These are phyloP conservation scores for Aspergillus novofumigatus DNA, from an alignment of 2,329 filamentous ascomycete genomes.

Conservation along the genomic window DNA sequence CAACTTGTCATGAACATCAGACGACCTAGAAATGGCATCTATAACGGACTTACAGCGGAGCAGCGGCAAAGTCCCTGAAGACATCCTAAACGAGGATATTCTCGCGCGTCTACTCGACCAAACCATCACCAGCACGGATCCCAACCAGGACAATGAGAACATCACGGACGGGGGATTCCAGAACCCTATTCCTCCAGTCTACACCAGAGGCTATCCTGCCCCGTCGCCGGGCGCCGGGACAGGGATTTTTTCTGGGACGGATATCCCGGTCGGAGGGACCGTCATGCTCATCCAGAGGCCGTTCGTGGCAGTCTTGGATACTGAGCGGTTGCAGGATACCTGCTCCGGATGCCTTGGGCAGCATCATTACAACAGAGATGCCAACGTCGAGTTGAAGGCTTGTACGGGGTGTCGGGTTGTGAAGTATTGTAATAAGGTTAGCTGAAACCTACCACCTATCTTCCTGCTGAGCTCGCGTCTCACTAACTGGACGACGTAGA, in stretches of 20 bases:
- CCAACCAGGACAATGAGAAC: background rate
- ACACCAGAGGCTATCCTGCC: conserved; percentile 21
- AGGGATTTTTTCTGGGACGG: conserved; percentile 51
- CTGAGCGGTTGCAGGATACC: conserved; percentile 47
- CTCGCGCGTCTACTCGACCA: background rate
- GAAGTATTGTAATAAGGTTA: conserved; percentile 58
- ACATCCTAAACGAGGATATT: background rate
- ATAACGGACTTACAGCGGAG: background rate
- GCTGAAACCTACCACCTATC: conserved; percentile 13
- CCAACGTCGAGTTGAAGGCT: conserved; percentile 39
- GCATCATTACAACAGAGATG: conserved; percentile 19
- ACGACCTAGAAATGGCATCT: conserved; percentile 16
- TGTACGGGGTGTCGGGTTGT: conserved; percentile 57
- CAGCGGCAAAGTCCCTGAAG: background rate
- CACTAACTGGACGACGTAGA: conserved; percentile 31
- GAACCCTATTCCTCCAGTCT: conserved; percentile 13
- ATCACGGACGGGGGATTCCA: background rate
- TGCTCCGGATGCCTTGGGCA: conserved; percentile 57
- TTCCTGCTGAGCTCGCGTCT: background rate
- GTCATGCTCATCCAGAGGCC: conserved; percentile 50
- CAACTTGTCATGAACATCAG: background rate
- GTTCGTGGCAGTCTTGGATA: conserved; percentile 53
- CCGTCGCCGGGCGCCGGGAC: conserved; percentile 39
- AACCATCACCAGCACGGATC: background rate
- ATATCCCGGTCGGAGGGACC: conserved; percentile 47